A percentile compares a stretch with the other conserved stretches of the same genome.
These are phyloP conservation scores for Kodamaea kakaduensis DNA, from an alignment of 805 yeast genomes.

Conservation along the genomic window DNA sequence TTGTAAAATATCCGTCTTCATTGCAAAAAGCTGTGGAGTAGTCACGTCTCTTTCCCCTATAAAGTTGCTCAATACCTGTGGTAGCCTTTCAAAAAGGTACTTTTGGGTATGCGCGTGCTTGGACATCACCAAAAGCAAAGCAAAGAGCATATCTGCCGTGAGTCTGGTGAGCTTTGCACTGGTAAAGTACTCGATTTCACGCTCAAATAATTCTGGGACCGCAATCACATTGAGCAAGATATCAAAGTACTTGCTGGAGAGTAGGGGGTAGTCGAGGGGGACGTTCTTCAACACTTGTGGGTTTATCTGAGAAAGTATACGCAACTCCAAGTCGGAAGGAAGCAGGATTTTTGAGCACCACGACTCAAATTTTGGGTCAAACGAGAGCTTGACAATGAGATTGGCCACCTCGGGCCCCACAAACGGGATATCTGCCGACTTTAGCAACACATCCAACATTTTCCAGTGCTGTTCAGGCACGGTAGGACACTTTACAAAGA, in stretches of 20 bases:
- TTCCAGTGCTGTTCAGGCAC: background rate
- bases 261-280: constrained; percentile 13
- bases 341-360: constrained; percentile 2
- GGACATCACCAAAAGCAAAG: constrained; percentile 20
- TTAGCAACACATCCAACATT: background rate
- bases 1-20: constrained; percentile 15
- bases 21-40: constrained; percentile 22
- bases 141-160: constrained; percentile 21
- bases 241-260: constrained; percentile 20
- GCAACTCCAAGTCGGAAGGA: constrained; percentile 1
- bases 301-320: constrained; percentile 18
- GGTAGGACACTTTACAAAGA: constrained; percentile 11
- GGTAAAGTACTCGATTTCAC: constrained; percentile 9
- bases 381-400: constrained; percentile 10
- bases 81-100: constrained; percentile 22
- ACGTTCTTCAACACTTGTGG: constrained; percentile 15
- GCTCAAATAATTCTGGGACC: constrained; percentile 15
- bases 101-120: constrained; percentile 16
- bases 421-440: constrained; percentile 4
- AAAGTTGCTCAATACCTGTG: constrained; percentile 21
- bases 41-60: constrained; percentile 14
- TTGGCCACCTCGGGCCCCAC: constrained; percentile 18
- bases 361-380: constrained; percentile 1
- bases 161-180: constrained; percentile 12
- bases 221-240: constrained; percentile 24